Base-by-base conservation (phyloP, 2,329 filamentous ascomycete genomes). In the Microascus cirrosus region DNA sequence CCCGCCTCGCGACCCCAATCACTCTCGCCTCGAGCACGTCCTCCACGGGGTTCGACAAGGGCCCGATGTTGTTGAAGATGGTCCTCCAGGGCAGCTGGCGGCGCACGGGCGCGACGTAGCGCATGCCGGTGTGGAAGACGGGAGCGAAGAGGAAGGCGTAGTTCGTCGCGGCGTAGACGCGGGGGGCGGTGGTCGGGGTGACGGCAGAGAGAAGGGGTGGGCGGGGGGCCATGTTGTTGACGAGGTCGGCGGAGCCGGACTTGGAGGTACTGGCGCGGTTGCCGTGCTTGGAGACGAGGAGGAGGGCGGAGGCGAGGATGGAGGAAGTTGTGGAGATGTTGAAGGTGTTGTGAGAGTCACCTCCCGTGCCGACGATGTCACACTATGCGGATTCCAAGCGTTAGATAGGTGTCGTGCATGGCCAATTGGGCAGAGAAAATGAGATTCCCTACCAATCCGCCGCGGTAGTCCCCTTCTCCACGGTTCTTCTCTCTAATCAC, bases 91-190 rank as follows among this genome's bases (percentile, higher is more conserved):
- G 93, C 24, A 99, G 82, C 69, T 95, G 88, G 67, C 84, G 89
- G 61, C 94, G 87, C 62, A 96, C 86, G 1, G 87, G 84, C 4
- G 91, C 90, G 45, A 94, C 91, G 70, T 92, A 86, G 69, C 84
- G 86, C 87, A 97, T 96, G 54, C 91, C 93, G 0, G 91, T 90
- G 74, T 99, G 94, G 79, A 96, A 99, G 63, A 94, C 89, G 45
- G 94, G 93, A 0, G 94, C 94, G 68, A 94, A 97, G 34, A 99
- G 81, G 74, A 99, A 99, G 62, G 88, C 88, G 75, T 97, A 99
- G 74, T 95, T 96, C 61, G 87, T 89, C 59, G 79, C 76, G 54
- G 82, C 78, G 74, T 96, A 96, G 60, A 96, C 83, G 58, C 78
- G 70, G 56, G 81, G 72, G 54, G 97, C 78, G 53, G 86, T 90